Conservation (phyloP, 2,329 filamentous ascomycete genomes). For the Pseudovirgaria hyperparasitica region DNA sequence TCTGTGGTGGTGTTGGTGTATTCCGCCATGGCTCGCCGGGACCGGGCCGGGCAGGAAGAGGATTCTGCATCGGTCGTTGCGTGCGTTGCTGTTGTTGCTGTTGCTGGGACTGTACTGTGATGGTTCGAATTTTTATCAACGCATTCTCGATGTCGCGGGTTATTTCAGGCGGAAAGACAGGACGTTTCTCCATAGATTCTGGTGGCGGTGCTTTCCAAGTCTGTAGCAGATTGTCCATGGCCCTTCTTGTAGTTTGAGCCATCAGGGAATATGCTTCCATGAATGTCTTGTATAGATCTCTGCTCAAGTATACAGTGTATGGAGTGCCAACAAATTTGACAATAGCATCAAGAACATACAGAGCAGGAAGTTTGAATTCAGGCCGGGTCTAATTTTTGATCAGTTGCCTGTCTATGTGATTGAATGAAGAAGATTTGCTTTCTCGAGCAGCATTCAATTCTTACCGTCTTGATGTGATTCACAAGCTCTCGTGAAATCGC, state of each 20-base stretch:
- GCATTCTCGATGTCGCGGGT: slow-evolving; percentile 90
- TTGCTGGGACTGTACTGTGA: slow-evolving; percentile 47
- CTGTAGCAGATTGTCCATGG: slow-evolving; percentile 93
- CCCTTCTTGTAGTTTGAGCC: slow-evolving; percentile 66
- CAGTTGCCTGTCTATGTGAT: slow-evolving; percentile 24
- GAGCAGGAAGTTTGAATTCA: slow-evolving; percentile 79
- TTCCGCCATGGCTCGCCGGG: slow-evolving; percentile 52
- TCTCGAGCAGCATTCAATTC: slow-evolving; percentile 23
- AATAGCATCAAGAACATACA: slow-evolving; percentile 95
- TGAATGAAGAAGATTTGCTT: slow-evolving; percentile 1
- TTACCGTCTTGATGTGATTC: slow-evolving; percentile 89
- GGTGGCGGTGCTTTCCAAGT: slow-evolving; percentile 98
- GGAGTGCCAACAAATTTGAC: slow-evolving; percentile 98
- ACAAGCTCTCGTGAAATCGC: slow-evolving; percentile 84
- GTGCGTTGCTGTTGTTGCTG: slow-evolving; percentile 36
- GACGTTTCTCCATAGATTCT: slow-evolving; percentile 81
- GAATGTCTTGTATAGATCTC: slow-evolving; percentile 84
- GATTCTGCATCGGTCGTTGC: slow-evolving; percentile 39
- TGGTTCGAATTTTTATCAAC: slow-evolving; percentile 65
- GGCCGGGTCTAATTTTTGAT: slow-evolving; percentile 62
- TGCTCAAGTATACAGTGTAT: slow-evolving; percentile 88
- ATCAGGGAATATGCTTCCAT: slow-evolving; percentile 94
- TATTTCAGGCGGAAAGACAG: slow-evolving; percentile 79
- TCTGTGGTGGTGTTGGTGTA: slow-evolving; percentile 58
- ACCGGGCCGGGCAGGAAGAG: slow-evolving; percentile 22